Conservation (phyloP, 345 rosid genomes). For the Gynandropsis gynandra region DNA sequence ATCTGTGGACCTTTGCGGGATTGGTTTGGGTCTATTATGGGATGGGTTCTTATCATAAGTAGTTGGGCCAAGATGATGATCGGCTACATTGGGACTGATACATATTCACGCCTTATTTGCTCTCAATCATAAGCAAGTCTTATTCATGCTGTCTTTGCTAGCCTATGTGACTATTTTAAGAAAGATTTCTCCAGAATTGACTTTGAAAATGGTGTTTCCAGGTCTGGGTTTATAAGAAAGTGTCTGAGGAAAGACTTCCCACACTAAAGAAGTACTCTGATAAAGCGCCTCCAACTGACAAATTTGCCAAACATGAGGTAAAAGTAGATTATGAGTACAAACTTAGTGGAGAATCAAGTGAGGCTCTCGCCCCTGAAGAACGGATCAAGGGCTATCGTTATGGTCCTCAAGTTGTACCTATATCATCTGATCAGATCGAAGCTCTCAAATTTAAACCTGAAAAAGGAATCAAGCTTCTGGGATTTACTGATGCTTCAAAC, state of each 20-base stretch:
- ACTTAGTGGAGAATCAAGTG: conserved; percentile 42
- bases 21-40: too few relatives aligned
- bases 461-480: conserved; percentile 83
- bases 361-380: conserved; percentile 79
- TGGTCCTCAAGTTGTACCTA: conserved; percentile 94
- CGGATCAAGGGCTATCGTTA: conserved; percentile 88
- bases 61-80: too few relatives aligned
- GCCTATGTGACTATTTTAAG: not conserved
- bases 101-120: conserved; percentile 3
- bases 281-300: conserved; percentile 77
- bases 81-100: too few relatives aligned
- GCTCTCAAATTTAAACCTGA: conserved; percentile 80
- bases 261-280: conserved; percentile 76
- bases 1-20: too few relatives aligned
- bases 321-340: conserved; percentile 78
- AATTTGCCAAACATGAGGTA: conserved; percentile 78
- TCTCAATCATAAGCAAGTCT: not conserved
- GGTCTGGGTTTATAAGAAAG: conserved; percentile 98
- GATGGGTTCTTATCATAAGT: too few relatives aligned
- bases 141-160: too few relatives aligned
- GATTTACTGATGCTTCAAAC: conserved; percentile 72
- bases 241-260: conserved; percentile 86
- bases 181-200: not conserved
- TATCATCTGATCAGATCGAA: conserved; percentile 67
- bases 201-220: conserved; percentile 20